Evolutionary conservation across 2,329 filamentous ascomycete genomes (phyloP).

Genomic region (Apiospora arundinis): DNA sequence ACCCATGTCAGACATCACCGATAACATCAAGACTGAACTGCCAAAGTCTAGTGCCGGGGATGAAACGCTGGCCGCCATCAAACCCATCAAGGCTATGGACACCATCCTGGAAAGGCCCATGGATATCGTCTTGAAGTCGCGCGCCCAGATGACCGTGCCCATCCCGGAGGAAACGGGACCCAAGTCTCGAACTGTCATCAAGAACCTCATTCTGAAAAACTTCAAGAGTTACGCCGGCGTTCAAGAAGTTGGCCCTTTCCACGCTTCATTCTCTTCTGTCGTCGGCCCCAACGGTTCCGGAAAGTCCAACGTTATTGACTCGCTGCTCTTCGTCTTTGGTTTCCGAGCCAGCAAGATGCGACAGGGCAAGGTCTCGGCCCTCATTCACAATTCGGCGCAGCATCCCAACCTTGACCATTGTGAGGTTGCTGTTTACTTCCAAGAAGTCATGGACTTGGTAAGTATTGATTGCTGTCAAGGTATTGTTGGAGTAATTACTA

Average conservation of each 20-base stretch:
- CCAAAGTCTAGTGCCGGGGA: conserved; percentile 41
- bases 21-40: conserved; percentile 52
- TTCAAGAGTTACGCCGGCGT: conserved; percentile 99
- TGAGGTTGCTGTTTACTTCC: conserved; percentile 96
- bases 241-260: conserved; percentile 95
- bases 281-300: conserved; percentile 98
- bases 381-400: conserved; percentile 95
- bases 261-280: conserved; percentile 95
- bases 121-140: conserved; percentile 90
- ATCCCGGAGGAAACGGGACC: conserved; percentile 78
- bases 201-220: conserved; percentile 89
- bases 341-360: conserved; percentile 99
- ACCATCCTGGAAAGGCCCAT: conserved; percentile 86
- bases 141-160: conserved; percentile 66
- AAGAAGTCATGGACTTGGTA: conserved; percentile 88
- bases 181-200: conserved; percentile 89
- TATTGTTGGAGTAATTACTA: conserved; percentile 29
- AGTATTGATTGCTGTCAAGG: conserved; percentile 31
- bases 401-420: conserved; percentile 86
- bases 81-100: conserved; percentile 77
- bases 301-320: conserved; percentile 99
- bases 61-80: conserved; percentile 59
- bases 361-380: conserved; percentile 95
- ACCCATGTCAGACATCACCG: conserved; percentile 77
- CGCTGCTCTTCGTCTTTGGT: conserved; percentile 96